Evolutionary conservation across 108 stramenopile species (phyloP).

Genomic region (Nannochloropsis salina): DNA sequence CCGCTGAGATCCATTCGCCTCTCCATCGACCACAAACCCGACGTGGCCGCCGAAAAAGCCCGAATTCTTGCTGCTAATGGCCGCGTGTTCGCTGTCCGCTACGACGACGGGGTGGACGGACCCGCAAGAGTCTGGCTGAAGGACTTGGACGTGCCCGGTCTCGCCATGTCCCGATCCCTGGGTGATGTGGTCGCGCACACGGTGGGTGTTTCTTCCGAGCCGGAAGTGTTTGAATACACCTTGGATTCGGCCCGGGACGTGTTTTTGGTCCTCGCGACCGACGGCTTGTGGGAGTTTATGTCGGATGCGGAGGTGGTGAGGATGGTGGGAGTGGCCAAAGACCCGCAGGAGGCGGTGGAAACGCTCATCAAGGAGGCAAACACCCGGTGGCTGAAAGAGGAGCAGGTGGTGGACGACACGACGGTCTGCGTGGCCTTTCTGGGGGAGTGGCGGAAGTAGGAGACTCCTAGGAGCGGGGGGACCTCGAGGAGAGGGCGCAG

Average conservation of each 20-base stretch:
- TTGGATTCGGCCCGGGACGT: conserved; percentile 70
- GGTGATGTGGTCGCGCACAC: conserved; percentile 92
- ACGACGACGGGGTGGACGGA: conserved; percentile 97
- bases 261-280: conserved; percentile 86
- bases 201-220: conserved; percentile 91
- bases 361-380: conserved; percentile 78
- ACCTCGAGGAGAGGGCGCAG: too few species aligned
- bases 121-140: conserved; percentile 97
- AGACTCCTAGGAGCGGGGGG: background rate
- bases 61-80: conserved; percentile 86
- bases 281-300: conserved; percentile 96
- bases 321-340: conserved; percentile 66
- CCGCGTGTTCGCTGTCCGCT: conserved; percentile 95
- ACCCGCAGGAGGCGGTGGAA: conserved; percentile 82
- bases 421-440: conserved; percentile 93
- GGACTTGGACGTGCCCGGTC: conserved; percentile 95
- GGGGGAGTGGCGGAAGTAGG: conserved; percentile 29
- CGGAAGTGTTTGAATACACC: conserved; percentile 66
- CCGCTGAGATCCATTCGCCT: conserved; percentile 42
- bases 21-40: conserved; percentile 95
- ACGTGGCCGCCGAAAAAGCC: conserved; percentile 87
- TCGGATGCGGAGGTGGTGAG: conserved; percentile 82
- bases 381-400: conserved; percentile 92
- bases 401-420: conserved; percentile 94
- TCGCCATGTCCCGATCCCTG: conserved; percentile 95